phyloP scores from a whole-genome alignment of 2,329 filamentous ascomycete species.

The Bipolaris victoriae region DNA sequence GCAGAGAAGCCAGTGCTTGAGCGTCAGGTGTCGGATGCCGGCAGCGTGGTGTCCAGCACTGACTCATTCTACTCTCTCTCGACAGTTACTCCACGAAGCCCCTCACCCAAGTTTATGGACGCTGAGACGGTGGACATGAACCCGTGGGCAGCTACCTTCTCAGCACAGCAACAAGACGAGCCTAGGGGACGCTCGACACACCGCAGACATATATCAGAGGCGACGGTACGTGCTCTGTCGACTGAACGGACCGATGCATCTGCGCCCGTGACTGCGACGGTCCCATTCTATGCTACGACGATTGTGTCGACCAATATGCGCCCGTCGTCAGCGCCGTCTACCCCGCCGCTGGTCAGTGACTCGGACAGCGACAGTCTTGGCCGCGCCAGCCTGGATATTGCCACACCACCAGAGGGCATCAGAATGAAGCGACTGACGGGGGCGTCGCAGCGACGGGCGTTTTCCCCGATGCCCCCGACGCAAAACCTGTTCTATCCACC shows the following conservation, averaged over 20 bases:
- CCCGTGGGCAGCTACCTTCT: constrained; percentile 32
- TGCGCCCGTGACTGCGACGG: constrained; percentile 33
- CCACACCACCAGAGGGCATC: constrained; percentile 49
- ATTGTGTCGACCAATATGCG: constrained; percentile 29
- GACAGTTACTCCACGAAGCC: constrained; percentile 30
- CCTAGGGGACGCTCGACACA: constrained; percentile 40
- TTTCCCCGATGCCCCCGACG: constrained; percentile 71
- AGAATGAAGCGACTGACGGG: constrained; percentile 54
- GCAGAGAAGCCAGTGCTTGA: constrained; percentile 22
- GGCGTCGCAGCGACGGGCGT: constrained; percentile 62
- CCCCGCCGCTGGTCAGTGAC: constrained; percentile 54
- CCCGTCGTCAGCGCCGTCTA: constrained; percentile 48
- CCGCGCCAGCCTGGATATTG: constrained; percentile 47
- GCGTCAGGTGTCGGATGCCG: constrained; percentile 36
- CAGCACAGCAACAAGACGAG: constrained; percentile 23
- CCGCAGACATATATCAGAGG: constrained; percentile 46
- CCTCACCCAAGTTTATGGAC: constrained; percentile 41
- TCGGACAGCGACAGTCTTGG: constrained; percentile 53
- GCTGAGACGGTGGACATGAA: constrained; percentile 37
- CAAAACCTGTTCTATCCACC: constrained; percentile 68
- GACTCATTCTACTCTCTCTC: constrained; percentile 49
- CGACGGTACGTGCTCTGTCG: constrained; percentile 41
- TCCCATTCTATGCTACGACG: constrained; percentile 23
- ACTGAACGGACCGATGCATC: constrained; percentile 20
- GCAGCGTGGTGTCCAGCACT: constrained; percentile 43